Base-by-base conservation (phyloP, 345 rosid genomes). In the Excoecaria agallocha region DNA sequence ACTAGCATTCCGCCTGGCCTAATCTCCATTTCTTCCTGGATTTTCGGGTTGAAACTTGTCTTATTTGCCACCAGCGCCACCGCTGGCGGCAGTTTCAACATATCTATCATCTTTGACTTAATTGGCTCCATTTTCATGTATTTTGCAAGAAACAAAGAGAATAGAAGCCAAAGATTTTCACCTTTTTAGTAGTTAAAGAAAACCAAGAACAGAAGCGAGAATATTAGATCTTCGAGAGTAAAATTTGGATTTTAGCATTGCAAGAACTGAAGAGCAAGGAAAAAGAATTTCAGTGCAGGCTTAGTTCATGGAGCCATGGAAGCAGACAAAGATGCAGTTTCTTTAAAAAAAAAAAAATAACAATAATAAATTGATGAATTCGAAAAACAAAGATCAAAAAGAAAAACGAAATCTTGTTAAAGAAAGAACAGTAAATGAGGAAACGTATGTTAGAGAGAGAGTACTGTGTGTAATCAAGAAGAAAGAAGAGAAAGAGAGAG, bases 1-100 rank as follows among this genome's bases (percentile, higher is more conserved):
- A 79, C 82, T 49, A 79, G 25, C 82, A 79, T 79, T 51, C 82
- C 82, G 22, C 82, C 78, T 8, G 82, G 82, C 54, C 82, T 74
- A 1, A 79, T 17, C 24, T 79, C 82, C 75, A 72, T 58, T 24
- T 79, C 69, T 10, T 66, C 76, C 51, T 5, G 48, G 45, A 24
- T 41, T 51, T 60, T 43, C 55, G 51, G 20, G 43, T 17, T 69
- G 10, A 16, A 60, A 49, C 77, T 79, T 25, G 71, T 59, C 73
- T 68, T 73, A 63, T 55, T 71, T 0, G 38, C 20, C 15, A 25
- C 6, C 56, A n/a, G 11, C 4, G 58, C 1, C 58, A 22, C 16
- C 16, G 56, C 25, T 38, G 19, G n/a, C n/a, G n/a, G n/a, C n/a
- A n/a, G n/a, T n/a, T n/a, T 37, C 48, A 78, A 22, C 74, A 76